Conservation (phyloP, 2,329 filamentous ascomycete genomes). For the Penicillium sclerotigenum region DNA sequence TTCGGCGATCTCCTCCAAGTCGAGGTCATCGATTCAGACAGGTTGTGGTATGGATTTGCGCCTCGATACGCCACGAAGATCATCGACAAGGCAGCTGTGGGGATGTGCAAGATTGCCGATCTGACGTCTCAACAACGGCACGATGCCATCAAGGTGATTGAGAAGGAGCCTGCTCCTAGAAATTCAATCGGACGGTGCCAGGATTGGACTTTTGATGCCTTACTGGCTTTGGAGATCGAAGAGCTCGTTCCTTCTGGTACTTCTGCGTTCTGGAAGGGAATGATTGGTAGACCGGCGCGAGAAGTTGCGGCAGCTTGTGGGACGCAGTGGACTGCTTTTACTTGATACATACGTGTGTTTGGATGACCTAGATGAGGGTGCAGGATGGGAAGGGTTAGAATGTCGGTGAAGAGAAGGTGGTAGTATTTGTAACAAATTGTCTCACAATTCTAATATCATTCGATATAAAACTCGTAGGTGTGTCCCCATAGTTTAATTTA, state of each 20-base stretch:
- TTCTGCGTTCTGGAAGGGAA: conserved; percentile 24
- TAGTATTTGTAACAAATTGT: not conserved
- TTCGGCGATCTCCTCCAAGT: conserved; percentile 30
- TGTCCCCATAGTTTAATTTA: not conserved
- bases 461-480: not conserved
- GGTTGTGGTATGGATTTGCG: conserved; percentile 26
- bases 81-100: conserved; percentile 22
- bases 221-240: conserved; percentile 26
- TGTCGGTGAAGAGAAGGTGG: not conserved
- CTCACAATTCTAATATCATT: not conserved
- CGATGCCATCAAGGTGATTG: conserved; percentile 19
- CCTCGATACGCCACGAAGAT: conserved; percentile 20
- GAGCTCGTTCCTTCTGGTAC: conserved; percentile 25
- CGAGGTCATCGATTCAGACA: conserved; percentile 18
- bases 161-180: conserved; percentile 18
- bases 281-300: conserved; percentile 18
- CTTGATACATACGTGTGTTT: not conserved
- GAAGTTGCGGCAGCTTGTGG: conserved; percentile 13
- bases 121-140: conserved; percentile 17
- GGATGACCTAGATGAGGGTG: not conserved
- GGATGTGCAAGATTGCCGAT: conserved; percentile 19
- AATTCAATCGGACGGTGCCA: conserved; percentile 23
- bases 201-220: conserved; percentile 26
- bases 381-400: not conserved
- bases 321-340: conserved; percentile 11